phyloP scores from a whole-genome alignment of 495 filamentous ascomycete genomes.

The Xylaria telfairii region DNA sequence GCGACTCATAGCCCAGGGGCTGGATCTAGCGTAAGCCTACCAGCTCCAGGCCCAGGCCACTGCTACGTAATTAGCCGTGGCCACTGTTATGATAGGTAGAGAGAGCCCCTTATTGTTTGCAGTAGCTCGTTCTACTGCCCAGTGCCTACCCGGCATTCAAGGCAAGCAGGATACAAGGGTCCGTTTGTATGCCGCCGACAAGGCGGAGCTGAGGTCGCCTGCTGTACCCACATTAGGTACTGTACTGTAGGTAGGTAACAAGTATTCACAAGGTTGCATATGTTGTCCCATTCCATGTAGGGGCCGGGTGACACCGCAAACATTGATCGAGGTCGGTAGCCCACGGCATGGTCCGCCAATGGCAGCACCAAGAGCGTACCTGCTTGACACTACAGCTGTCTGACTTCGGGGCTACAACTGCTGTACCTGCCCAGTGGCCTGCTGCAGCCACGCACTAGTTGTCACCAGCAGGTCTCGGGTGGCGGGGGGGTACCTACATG shows the following conservation, averaged over 20 bases:
- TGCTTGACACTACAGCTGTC: constrained; percentile 3
- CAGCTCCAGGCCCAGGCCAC: not conserved
- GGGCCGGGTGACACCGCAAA: not conserved
- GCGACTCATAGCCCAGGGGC: constrained; percentile 11
- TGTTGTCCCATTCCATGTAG: constrained; percentile 11
- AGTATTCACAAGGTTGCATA: not conserved
- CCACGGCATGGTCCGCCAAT: constrained; percentile 10
- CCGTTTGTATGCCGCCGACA: not conserved
- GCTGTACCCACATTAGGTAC: no score
- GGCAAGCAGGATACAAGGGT: not conserved
- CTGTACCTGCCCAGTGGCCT: constrained; percentile 16
- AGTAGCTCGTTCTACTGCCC: not conserved
- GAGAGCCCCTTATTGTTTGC: not conserved
- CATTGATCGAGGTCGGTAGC: not conserved
- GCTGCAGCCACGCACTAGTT: constrained; percentile 4
- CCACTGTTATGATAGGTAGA: constrained; percentile 2
- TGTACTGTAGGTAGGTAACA: not conserved
- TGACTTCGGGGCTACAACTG: not conserved
- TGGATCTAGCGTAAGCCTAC: not conserved
- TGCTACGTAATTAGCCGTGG: not conserved
- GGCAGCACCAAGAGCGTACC: constrained; percentile 1
- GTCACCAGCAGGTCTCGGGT: constrained; percentile 7
- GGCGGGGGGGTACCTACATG: not conserved
- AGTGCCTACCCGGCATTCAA: no score
- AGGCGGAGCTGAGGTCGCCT: constrained; percentile 10